Percentiles rank a stretch among this genome's conserved stretches.
These are phyloP conservation scores for Gossypium rotundifolium DNA, from an alignment of 345 rosid species.

Conservation along the genomic window DNA sequence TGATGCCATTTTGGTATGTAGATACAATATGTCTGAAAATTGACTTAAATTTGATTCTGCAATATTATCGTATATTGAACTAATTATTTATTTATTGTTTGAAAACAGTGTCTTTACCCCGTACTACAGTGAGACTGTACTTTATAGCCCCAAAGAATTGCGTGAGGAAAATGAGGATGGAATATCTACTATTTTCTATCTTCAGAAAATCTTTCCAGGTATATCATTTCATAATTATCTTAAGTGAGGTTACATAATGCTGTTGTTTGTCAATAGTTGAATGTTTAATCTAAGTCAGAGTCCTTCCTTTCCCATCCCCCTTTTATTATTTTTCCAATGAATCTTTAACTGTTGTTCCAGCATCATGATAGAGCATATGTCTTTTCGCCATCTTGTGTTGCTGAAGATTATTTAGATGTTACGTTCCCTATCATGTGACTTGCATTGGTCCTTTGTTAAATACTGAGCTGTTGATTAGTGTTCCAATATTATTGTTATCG, in stretches of 20 bases:
- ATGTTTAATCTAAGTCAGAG: background rate
- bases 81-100: slow-evolving; percentile 12
- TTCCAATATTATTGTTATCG: background rate
- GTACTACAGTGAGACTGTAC: slow-evolving; percentile 97
- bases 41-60: slow-evolving; percentile 4
- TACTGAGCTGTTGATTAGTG: background rate
- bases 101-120: slow-evolving; percentile 88
- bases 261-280: background rate
- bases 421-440: background rate
- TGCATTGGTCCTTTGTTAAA: background rate
- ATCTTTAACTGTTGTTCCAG: background rate
- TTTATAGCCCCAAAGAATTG: slow-evolving; percentile 84
- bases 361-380: background rate
- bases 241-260: background rate
- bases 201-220: slow-evolving; percentile 99
- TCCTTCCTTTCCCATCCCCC: background rate
- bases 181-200: slow-evolving; percentile 91
- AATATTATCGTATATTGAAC: background rate
- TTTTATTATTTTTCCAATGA: background rate
- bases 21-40: background rate
- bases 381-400: background rate
- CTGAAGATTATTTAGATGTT: background rate
- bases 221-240: slow-evolving; percentile 17
- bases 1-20: slow-evolving; percentile 75
- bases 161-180: slow-evolving; percentile 98